Evolutionary conservation across 2,329 filamentous ascomycete species (phyloP), one percentile per base, ranked within the genome.

Genomic region (Fusarium pininemorale): DNA sequence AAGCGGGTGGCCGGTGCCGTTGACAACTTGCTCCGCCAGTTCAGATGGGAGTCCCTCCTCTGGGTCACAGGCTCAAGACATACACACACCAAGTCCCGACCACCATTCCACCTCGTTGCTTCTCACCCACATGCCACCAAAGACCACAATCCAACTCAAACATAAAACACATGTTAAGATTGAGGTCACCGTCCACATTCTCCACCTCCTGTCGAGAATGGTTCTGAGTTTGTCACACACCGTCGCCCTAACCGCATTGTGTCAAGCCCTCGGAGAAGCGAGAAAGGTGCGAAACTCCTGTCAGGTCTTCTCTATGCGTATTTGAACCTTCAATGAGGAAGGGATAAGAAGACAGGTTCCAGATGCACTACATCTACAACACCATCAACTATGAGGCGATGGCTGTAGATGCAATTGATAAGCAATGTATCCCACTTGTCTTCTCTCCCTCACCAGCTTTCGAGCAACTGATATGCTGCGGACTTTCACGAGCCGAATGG

Each of bases 161-260:
- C 89, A 37, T 94, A 90, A 0, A 90, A 95, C 73, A 93, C 90
- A 10, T 15, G 18, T 15, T 8, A 9, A 10, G 18, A 28, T 28
- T 18, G 24, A 28, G 5, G 6, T 28, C 6, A 10, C 5, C 2
- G 18, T 22, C 5, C 1, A 5, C 0, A 28, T 15, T 47, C 24
- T 20, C 18, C 26, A 14, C 18, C 44, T 26, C 1, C 26, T 9
- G 5, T 24, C n/a, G 15, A 47, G 18, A 47, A 45, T 45, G 32
- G 7, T 26, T 8, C 12, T 20, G 5, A 47, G 24, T 8, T 12
- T 47, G 16, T 20, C 44, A 47, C 44, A 0, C 20, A 47, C 16
- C 2, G 12, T 47, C 12, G 2, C 6, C 24, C 24, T 5, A 15
- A 47, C 5, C 14, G 24, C 44, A 45, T 45, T 9, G 26, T 4